Percentiles rank a stretch among this genome's conserved stretches.
phyloP scores from a whole-genome alignment of 768 basidiomycete species.

The Multifurca ochricompacta region DNA sequence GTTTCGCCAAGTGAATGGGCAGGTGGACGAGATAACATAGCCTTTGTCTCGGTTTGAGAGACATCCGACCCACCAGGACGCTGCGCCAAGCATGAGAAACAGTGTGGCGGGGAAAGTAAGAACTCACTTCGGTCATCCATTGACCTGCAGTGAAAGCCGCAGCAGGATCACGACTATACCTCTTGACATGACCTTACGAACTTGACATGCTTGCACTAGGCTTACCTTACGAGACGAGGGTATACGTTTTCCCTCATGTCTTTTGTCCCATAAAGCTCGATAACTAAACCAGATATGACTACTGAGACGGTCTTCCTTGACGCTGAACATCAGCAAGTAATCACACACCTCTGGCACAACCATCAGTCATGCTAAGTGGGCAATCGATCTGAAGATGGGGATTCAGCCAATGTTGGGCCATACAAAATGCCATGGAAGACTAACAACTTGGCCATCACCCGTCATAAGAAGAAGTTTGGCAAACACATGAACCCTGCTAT shows the following conservation, averaged over 20 bases:
- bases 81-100: constrained; percentile 27
- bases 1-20: constrained; percentile 37
- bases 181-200: neutral
- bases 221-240: constrained; percentile 54
- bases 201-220: neutral
- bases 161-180: constrained; percentile 46
- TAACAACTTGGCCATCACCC: constrained; percentile 57
- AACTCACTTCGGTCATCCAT: constrained; percentile 72
- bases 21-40: constrained; percentile 31
- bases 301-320: neutral
- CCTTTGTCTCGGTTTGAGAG: constrained; percentile 63
- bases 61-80: constrained; percentile 71
- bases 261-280: constrained; percentile 56
- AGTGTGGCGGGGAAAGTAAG: constrained; percentile 2
- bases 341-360: constrained; percentile 48
- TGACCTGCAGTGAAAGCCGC: constrained; percentile 66
- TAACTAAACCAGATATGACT: constrained; percentile 30
- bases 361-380: constrained; percentile 76
- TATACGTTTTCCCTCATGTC: constrained; percentile 52
- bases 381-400: constrained; percentile 47
- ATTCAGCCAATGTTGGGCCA: neutral
- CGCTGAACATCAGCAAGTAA: too few species aligned
- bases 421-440: constrained; percentile 17
- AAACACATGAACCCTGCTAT: constrained; percentile 58
- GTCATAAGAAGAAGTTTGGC: constrained; percentile 54